Evolutionary conservation across 345 rosid genomes (phyloP).

Genomic region (Corymbia maculata): DNA sequence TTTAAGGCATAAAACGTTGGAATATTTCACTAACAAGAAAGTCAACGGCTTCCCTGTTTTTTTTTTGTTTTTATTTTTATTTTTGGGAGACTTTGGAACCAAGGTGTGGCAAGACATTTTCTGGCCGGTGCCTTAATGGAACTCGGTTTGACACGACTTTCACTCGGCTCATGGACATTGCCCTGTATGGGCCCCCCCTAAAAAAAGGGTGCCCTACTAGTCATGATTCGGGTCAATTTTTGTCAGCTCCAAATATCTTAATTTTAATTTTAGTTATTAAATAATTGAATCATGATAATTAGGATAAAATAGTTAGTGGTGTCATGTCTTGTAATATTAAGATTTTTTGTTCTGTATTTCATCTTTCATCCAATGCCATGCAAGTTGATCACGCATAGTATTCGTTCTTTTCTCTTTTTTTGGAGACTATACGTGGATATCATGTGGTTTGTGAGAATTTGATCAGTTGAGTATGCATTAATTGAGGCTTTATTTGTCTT

Average conservation of each 20-base stretch:
- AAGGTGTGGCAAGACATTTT: neutral
- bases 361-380: neutral
- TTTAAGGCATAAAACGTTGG: too few relatives aligned
- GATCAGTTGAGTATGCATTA: neutral
- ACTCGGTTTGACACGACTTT: neutral
- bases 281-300: neutral
- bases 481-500: too few relatives aligned
- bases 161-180: neutral
- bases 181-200: neutral
- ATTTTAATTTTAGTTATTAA: neutral
- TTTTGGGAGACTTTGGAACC: rapidly evolving
- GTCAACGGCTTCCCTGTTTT: too few relatives aligned
- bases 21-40: too few relatives aligned
- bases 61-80: too few relatives aligned
- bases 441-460: neutral
- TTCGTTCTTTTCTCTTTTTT: neutral
- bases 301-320: neutral
- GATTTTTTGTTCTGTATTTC: neutral
- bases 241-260: neutral
- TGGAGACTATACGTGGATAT: neutral
- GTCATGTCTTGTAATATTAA: neutral
- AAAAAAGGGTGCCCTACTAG: neutral
- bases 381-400: too few relatives aligned
- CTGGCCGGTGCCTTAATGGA: rapidly evolving
- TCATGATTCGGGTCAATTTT: neutral